phyloP scores from a whole-genome alignment of 2,329 filamentous ascomycete species.

The Cercospora sp. region DNA sequence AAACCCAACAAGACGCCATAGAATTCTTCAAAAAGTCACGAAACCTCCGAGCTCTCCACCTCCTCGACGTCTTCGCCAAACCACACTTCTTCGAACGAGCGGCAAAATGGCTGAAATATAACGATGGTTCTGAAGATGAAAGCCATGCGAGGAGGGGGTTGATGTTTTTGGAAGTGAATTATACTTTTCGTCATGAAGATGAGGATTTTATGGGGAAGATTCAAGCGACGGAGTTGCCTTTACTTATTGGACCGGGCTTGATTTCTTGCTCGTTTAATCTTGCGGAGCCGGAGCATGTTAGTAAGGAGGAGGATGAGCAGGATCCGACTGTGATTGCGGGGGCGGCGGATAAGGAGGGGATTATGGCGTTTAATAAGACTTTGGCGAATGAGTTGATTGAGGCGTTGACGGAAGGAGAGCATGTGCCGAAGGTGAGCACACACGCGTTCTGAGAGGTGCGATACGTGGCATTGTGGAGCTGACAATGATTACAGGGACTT shows the following conservation, averaged over 20 bases:
- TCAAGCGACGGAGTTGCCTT: slow-evolving; percentile 40
- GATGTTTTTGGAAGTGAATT: slow-evolving; percentile 50
- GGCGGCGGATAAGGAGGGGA: slow-evolving; percentile 36
- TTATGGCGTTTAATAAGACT: slow-evolving; percentile 41
- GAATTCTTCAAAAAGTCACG: slow-evolving; percentile 43
- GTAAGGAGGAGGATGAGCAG: slow-evolving; percentile 36
- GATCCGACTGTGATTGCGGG: slow-evolving; percentile 35
- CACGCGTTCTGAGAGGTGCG: neutral
- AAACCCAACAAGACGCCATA: slow-evolving; percentile 43
- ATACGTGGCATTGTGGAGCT: neutral
- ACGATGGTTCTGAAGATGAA: slow-evolving; percentile 30
- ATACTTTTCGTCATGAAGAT: slow-evolving; percentile 49
- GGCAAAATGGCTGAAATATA: slow-evolving; percentile 36
- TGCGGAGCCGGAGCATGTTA: slow-evolving; percentile 36
- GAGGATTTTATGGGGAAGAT: slow-evolving; percentile 46
- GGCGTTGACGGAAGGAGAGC: slow-evolving; percentile 39
- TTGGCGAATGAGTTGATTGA: slow-evolving; percentile 34
- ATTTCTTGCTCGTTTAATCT: slow-evolving; percentile 44
- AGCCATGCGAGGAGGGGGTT: slow-evolving; percentile 37
- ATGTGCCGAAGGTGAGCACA: slow-evolving; percentile 28
- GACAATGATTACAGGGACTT: slow-evolving; percentile 26
- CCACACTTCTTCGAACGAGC: slow-evolving; percentile 44
- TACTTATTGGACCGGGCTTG: slow-evolving; percentile 41
- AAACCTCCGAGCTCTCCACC: slow-evolving; percentile 45
- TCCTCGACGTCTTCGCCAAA: slow-evolving; percentile 51